Evolutionary conservation across 352 stramenopile species (phyloP), one percentile per base, ranked within the genome.

Genomic region (Phytophthora kernoviae): DNA sequence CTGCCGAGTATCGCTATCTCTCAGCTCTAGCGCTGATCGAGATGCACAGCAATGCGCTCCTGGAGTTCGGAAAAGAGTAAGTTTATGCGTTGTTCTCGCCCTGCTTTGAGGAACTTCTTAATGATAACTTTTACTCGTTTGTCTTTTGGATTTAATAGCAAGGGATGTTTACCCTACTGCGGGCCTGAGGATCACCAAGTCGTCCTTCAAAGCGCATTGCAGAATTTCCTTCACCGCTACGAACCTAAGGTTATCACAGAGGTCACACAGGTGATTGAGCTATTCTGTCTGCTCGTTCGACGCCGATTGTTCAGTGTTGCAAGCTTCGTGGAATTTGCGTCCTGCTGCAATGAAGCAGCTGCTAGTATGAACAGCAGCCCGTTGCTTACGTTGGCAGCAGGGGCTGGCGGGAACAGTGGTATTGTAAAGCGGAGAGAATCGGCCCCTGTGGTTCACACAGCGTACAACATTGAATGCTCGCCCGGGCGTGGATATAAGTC

Each of bases 401-500:
- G 54, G n/a, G 66, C 55, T 49, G 61, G 65, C 6, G 65, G 65
- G 5, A 63, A 43, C 52, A 45, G 43, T 60, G 64, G 52, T 2
- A 40, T 63, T 30, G 42, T 60, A 20, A 70, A 58, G 27, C 50
- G 58, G 8, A 79, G 52, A 39, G 69, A 85, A 32, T 71, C 70
- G 10, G 73, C 77, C 5, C 78, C 62, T 3, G 66, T 93, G 5
- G 81, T 92, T 26, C 81, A 82, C 33, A 92, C 81, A 8, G 84
- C 81, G 4, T 96, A 92, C 70, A 93, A 96, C 37, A 93, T 96
- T 41, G 87, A 96, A 55, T 96, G 81, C 32, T 86, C 73, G 0
- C 85, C 85, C 21, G 83, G 83, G n/a, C 81, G 83, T 36, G 87
- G 87, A 26, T 96, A 93, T 71, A 94, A 96, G 50, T 87, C 84